Conservation (phyloP, 1,139 yeast genomes). For the Yamadazyma epiphylla region DNA sequence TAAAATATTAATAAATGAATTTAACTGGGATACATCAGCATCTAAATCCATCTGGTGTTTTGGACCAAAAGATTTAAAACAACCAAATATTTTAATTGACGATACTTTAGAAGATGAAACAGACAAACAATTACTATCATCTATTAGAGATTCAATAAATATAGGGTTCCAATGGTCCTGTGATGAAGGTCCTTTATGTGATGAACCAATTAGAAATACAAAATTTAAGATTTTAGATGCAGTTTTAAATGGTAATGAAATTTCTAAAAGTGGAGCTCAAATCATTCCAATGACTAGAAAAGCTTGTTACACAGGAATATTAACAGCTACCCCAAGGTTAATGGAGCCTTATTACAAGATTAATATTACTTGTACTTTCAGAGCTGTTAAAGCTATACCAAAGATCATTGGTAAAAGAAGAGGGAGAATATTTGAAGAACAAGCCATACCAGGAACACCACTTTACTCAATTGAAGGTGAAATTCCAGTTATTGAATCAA, state of each 20-base stretch:
- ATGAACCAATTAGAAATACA: constrained; percentile 71
- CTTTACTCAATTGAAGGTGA: constrained; percentile 58
- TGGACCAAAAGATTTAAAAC: constrained; percentile 57
- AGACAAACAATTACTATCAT: constrained; percentile 47
- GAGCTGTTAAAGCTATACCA: constrained; percentile 41
- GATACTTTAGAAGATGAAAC: constrained; percentile 73
- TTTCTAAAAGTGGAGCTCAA: constrained; percentile 63
- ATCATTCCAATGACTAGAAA: constrained; percentile 78
- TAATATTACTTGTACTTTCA: constrained; percentile 51
- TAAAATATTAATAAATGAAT: constrained; percentile 51
- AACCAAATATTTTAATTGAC: constrained; percentile 61
- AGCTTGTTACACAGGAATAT: constrained; percentile 79
- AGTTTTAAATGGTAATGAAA: constrained; percentile 42
- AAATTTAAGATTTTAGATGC: constrained; percentile 71
- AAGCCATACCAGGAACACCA: constrained; percentile 73
- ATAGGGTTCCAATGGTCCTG: constrained; percentile 85
- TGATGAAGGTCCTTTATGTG: constrained; percentile 87
- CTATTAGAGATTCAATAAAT: constrained; percentile 51
- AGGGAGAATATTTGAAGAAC: constrained; percentile 45
- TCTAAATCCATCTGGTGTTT: constrained; percentile 82
- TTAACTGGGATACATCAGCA: constrained; percentile 81
- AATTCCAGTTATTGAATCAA: constrained; percentile 85
- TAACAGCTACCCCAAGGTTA: constrained; percentile 75
- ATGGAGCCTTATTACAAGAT: constrained; percentile 82
- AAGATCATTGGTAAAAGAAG: constrained; percentile 61